A percentile compares a stretch with the other conserved stretches of the same genome.
Conservation (phyloP, 352 stramenopile species). For the Phytophthora pluvialis region DNA sequence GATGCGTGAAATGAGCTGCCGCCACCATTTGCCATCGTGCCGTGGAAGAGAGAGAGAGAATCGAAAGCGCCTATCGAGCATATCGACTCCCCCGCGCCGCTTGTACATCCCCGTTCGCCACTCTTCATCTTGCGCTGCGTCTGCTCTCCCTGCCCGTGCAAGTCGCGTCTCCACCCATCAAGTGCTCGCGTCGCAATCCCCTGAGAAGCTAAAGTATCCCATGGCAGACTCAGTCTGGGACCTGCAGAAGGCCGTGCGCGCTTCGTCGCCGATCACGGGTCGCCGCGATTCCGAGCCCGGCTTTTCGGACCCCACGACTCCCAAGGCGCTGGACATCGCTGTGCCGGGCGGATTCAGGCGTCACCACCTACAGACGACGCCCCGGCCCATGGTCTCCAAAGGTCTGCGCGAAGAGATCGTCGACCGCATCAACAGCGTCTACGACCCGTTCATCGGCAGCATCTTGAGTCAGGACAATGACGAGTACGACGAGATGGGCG, state of each 20-base stretch:
- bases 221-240: constrained; percentile 63
- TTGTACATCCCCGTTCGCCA: neutral
- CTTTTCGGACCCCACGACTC: constrained; percentile 39
- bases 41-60: constrained; percentile 26
- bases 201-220: constrained; percentile 4
- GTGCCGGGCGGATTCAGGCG: constrained; percentile 74
- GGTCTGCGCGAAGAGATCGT: constrained; percentile 74
- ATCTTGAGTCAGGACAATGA: constrained; percentile 88
- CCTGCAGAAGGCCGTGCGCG: constrained; percentile 52
- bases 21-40: constrained; percentile 29
- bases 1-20: constrained; percentile 14
- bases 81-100: neutral
- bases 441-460: constrained; percentile 85
- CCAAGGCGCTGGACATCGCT: constrained; percentile 68
- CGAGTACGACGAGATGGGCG: constrained; percentile 74
- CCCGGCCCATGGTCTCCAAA: constrained; percentile 49
- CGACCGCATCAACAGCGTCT: constrained; percentile 74
- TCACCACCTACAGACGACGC: constrained; percentile 64
- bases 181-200: constrained; percentile 1
- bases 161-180: neutral
- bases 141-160: constrained; percentile 8
- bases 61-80: neutral
- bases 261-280: constrained; percentile 34
- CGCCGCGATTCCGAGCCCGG: constrained; percentile 68
- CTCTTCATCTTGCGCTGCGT: constrained; percentile 2